These are phyloP conservation scores for Saccharomycopsis hybrid DNA, from an alignment of 1,139 yeast species.

Conservation along the genomic window DNA sequence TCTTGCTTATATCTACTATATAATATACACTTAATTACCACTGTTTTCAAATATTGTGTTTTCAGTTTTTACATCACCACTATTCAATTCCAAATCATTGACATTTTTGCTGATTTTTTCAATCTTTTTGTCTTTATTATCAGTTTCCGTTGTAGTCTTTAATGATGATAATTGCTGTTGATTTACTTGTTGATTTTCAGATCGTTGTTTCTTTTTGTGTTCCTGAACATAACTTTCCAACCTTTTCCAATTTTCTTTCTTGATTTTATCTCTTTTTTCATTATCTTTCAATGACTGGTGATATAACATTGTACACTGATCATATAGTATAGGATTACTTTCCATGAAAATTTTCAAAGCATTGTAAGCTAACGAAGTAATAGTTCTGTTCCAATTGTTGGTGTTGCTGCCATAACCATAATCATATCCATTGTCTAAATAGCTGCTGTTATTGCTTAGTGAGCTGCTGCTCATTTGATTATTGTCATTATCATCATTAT, in stretches of 20 bases:
- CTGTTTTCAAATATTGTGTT: not conserved
- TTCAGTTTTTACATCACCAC: not conserved
- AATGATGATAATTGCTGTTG: conserved; percentile 1
- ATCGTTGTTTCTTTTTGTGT: no score
- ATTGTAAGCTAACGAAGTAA: conserved; percentile 83
- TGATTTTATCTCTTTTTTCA: conserved; percentile 49
- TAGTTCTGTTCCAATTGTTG: conserved; percentile 79
- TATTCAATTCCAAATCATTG: conserved; percentile 13
- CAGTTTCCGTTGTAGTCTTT: not conserved
- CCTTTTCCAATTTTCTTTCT: conserved; percentile 71
- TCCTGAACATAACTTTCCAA: conserved; percentile 55
- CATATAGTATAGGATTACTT: conserved; percentile 84
- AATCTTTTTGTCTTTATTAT: conserved; percentile 5
- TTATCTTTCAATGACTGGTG: conserved; percentile 69
- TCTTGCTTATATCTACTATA: no score
- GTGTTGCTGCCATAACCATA: conserved; percentile 28
- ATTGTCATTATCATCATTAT: conserved; percentile 2
- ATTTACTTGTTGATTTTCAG: no score
- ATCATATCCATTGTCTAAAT: conserved; percentile 13
- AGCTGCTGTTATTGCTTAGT: not conserved
- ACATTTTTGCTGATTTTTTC: conserved; percentile 14
- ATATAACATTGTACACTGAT: conserved; percentile 83
- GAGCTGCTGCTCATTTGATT: not conserved
- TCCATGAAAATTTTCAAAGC: conserved; percentile 93
- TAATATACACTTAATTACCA: not conserved